These are phyloP conservation scores for Ceratonia siliqua DNA, from an alignment of 306 rosid species.

Conservation along the genomic window DNA sequence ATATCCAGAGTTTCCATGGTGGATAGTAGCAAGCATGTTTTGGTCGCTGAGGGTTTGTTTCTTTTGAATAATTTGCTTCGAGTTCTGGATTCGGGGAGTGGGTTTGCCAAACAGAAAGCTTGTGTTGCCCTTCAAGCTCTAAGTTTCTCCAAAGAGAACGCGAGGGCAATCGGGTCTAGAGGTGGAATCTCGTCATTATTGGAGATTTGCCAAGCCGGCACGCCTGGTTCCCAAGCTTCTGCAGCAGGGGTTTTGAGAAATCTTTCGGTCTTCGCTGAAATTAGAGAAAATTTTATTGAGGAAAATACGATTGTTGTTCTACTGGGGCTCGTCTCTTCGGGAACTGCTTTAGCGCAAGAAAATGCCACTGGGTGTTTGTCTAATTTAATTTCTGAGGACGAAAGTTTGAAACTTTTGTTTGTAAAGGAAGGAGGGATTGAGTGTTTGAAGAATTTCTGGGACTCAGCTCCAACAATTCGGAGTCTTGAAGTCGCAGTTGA, in stretches of 20 bases:
- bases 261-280: constrained; percentile 61
- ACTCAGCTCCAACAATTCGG: constrained; percentile 46
- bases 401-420: constrained; percentile 53
- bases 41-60: constrained; percentile 74
- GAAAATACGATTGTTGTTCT: constrained; percentile 73
- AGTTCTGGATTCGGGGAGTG: constrained; percentile 80
- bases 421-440: constrained; percentile 75
- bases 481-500: constrained; percentile 74
- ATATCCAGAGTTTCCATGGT: constrained; percentile 71
- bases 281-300: constrained; percentile 64
- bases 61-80: constrained; percentile 75
- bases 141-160: constrained; percentile 73
- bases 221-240: constrained; percentile 83
- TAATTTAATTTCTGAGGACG: constrained; percentile 61
- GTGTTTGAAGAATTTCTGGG: constrained; percentile 84
- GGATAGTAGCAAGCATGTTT: constrained; percentile 61
- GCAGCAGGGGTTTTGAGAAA: constrained; percentile 83
- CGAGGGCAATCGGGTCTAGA: constrained; percentile 78
- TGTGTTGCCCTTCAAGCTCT: constrained; percentile 72
- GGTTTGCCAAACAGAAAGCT: constrained; percentile 72
- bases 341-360: constrained; percentile 71
- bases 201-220: constrained; percentile 85
- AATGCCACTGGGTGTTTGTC: constrained; percentile 80
- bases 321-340: constrained; percentile 65
- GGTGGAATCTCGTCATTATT: constrained; percentile 88